A percentile compares a stretch with the other conserved stretches of the same genome.
Conservation (phyloP, 2,329 filamentous ascomycete genomes). For the Ophiostoma fasciatum region DNA sequence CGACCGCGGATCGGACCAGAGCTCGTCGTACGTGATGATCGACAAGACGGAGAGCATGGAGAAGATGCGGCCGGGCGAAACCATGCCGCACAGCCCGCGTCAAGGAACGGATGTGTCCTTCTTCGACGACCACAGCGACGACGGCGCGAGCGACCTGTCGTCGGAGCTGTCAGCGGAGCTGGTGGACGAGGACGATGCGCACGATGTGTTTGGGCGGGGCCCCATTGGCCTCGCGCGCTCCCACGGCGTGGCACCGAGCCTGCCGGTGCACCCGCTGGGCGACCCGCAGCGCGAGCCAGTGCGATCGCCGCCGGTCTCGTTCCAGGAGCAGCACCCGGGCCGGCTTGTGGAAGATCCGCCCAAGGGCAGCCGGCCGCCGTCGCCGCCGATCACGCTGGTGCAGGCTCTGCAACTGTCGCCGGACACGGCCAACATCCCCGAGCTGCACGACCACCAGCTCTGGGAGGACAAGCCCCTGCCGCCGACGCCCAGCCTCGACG, state of each 20-base stretch:
- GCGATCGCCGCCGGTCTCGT: conserved; percentile 11
- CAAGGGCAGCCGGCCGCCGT: conserved; percentile 19
- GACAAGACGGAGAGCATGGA: conserved; percentile 38
- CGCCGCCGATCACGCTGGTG: conserved; percentile 31
- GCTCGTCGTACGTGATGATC: conserved; percentile 41
- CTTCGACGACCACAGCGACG: conserved; percentile 30
- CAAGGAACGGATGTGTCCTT: conserved; percentile 27
- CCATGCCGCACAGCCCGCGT: conserved; percentile 14
- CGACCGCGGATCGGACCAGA: conserved; percentile 18
- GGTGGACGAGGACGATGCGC: conserved; percentile 19
- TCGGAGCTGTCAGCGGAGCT: conserved; percentile 46
- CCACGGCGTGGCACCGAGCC: conserved; percentile 19
- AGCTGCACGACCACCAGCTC: conserved; percentile 25
- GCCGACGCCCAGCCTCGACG: conserved; percentile 24
- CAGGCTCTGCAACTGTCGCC: conserved; percentile 32
- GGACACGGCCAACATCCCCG: conserved; percentile 21
- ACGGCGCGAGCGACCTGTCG: conserved; percentile 44
- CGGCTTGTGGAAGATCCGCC: conserved; percentile 5
- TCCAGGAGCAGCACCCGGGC: conserved; percentile 7
- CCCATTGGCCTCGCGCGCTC: conserved; percentile 12
- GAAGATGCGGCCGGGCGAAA: conserved; percentile 23
- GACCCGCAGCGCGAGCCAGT: conserved; percentile 12
- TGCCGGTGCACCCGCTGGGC: conserved; percentile 22
- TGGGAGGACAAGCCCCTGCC: conserved; percentile 31
- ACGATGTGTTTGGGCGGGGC: conserved; percentile 13